Evolutionary conservation across 192 early-diverging fungal species (phyloP), one percentile per base, ranked within the genome.

Genomic region (Coemansia aciculifera): DNA sequence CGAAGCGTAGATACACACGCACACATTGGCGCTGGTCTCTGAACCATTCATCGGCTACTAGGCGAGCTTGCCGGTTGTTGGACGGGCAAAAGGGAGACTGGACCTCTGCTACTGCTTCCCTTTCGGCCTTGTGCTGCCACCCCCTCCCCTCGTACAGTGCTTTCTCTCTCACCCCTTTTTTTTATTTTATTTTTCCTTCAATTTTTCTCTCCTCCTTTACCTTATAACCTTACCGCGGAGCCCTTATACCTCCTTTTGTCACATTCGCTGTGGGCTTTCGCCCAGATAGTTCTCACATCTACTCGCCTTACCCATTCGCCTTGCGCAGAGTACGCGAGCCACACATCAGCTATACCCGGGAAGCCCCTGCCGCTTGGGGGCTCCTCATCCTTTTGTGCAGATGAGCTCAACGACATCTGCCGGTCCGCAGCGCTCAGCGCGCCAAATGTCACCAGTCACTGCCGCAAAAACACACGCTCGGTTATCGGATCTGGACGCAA

Each of bases 161-260:
- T 52, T 11, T 52, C 42, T 32, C 56, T 51, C 34, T 46, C 34
- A 65, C 29, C 34, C 38, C 36, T 2, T 31, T 5, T 5, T 27
- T 27, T 21, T 21, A n/a, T 49, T 66, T 29, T 67, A 32, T 67
- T 49, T 67, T 39, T 67, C 31, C 56, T 67, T 49, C 17, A 19
- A 43, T 49, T 38, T 56, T 54, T 42, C 57, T 61, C 59, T 73
- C 42, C 36, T 66, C 68, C 38, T 29, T 21, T 21, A 21, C 21
- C 21, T 21, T 21, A 21, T 51, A 63, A 52, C 62, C 37, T 69
- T 69, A 34, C 49, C 31, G 54, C n/a, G 11, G 24, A 37, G 32
- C 43, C 54, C 21, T 13, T 32, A n/a, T 36, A 36, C 9, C 34
- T 36, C 9, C 3, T 24, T 56, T 68, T 27, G 49, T 17, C 49